Evolutionary conservation across 768 basidiomycete species (phyloP).

Genomic region (Royoungia palumana): DNA sequence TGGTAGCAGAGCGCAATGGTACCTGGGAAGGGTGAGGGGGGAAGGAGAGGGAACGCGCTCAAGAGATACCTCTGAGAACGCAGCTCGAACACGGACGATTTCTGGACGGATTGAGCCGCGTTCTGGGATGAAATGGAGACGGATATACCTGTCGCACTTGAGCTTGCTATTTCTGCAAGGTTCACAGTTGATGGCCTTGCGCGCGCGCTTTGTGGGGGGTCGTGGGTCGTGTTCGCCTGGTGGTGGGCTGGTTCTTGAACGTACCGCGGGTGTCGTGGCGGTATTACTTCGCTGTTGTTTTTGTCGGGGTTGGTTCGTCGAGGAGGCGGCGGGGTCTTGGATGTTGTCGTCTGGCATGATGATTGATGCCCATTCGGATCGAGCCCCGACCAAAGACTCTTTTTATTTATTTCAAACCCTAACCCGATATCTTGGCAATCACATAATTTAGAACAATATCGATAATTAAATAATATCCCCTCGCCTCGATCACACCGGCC

Average conservation of each 20-base stretch:
- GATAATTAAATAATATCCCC: too few species aligned
- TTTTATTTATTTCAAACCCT: constrained; percentile 29
- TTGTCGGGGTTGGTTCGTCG: constrained; percentile 11
- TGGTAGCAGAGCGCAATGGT: constrained; percentile 81
- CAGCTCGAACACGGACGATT: constrained; percentile 88
- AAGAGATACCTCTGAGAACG: constrained; percentile 66
- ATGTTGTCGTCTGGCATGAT: constrained; percentile 32
- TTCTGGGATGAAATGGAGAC: neutral
- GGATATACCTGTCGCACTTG: constrained; percentile 76
- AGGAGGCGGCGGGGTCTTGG: constrained; percentile 11
- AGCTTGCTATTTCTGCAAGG: constrained; percentile 85
- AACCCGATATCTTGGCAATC: too few species aligned
- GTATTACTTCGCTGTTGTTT: constrained; percentile 17
- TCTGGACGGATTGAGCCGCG: constrained; percentile 35
- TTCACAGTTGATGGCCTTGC: constrained; percentile 88
- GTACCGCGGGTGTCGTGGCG: constrained; percentile 37
- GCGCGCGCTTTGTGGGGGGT: constrained; percentile 75
- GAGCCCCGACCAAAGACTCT: constrained; percentile 15
- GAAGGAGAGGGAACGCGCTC: constrained; percentile 3
- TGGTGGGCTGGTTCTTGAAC: constrained; percentile 44
- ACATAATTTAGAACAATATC: too few species aligned
- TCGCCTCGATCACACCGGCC: too few species aligned
- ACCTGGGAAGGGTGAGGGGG: constrained; percentile 41
- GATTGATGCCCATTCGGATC: constrained; percentile 24
- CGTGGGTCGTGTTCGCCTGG: constrained; percentile 57